Evolutionary conservation across 805 yeast genomes (phyloP), one percentile per base, ranked within the genome.

Genomic region (Ogataea polymorpha): DNA sequence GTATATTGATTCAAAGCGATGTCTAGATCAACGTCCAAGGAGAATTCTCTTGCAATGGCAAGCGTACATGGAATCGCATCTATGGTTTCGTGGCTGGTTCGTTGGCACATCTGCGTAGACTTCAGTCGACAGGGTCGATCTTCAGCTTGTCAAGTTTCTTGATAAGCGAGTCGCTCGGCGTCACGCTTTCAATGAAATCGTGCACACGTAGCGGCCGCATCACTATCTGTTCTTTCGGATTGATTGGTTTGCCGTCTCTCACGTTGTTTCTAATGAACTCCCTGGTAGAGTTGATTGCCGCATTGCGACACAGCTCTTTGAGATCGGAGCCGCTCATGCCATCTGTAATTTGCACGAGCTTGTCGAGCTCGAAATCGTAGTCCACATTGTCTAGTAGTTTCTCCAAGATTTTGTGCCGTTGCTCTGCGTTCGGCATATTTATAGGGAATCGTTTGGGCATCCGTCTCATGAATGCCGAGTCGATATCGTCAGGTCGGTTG

Each of bases 291-390:
- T 74, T 75, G 70, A 90, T 76, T 1, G 96, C 96, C 0, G 99
- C 99, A 55, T 87, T 95, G 41, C 99, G 77, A 58, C 96, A 88
- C 35, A 86, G 66, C 58, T 93, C 99, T 55, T 86, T 82, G 58
- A 93, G 71, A 55, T 91, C 99, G 2, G 96, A 85, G 2, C 99
- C 99, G 50, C 95, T 85, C 57, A 79, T 68, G 1, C 93, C 96
- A 9, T 72, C 75, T 1, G 96, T 86, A 34, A 72, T 62, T 8
- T 59, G 55, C 10, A 85, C 90, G 13, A 93, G 67, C 3, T 65
- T 61, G 8, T 77, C 73, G 35, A 83, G 55, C 46, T 83, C 82
- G 54, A 90, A 86, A 44, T 83, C 90, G 4, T 85, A 56, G 29
- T 72, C 68, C 3, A 93, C 80, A 30, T 78, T 89, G 29, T 74